Percentiles rank a stretch among this genome's conserved stretches.
These are phyloP conservation scores for Lepiota subincarnata DNA, from an alignment of 768 basidiomycete genomes.

Conservation along the genomic window DNA sequence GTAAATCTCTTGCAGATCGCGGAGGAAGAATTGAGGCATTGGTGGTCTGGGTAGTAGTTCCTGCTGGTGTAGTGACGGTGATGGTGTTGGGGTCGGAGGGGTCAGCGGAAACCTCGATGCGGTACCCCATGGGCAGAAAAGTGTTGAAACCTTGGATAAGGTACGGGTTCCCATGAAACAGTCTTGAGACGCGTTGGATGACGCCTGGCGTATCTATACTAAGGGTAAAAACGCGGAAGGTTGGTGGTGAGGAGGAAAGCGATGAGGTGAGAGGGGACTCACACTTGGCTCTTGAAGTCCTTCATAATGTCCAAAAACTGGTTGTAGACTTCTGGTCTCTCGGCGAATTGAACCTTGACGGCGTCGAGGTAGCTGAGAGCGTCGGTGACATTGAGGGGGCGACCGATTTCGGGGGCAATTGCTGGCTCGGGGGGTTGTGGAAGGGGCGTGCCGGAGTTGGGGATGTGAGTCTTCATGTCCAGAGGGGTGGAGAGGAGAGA, in stretches of 20 bases:
- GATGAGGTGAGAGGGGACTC: constrained; percentile 26
- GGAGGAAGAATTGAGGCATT: constrained; percentile 27
- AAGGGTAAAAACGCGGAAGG: constrained; percentile 13
- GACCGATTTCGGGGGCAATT: constrained; percentile 28
- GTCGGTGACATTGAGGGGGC: constrained; percentile 89
- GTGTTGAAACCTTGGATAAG: constrained; percentile 99
- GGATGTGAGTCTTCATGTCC: constrained; percentile 24
- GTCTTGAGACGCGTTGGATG: constrained; percentile 88
- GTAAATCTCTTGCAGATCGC: constrained; percentile 25
- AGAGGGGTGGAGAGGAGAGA: constrained; percentile 7
- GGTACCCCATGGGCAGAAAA: constrained; percentile 90
- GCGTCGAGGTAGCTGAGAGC: constrained; percentile 92
- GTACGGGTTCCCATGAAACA: constrained; percentile 85
- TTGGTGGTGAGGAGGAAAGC: constrained; percentile 15
- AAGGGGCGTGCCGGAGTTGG: constrained; percentile 35
- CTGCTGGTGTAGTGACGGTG: constrained; percentile 77
- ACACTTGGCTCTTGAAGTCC: constrained; percentile 97
- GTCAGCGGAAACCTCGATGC: constrained; percentile 81
- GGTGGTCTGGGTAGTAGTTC: constrained; percentile 66
- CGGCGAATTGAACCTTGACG: constrained; percentile 87
- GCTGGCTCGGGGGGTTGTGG: constrained; percentile 29
- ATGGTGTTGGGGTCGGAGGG: constrained; percentile 68
- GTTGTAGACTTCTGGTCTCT: constrained; percentile 93
- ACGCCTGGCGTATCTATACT: constrained; percentile 98
- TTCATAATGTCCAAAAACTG: constrained; percentile 97